phyloP scores from a whole-genome alignment of 306 rosid species.

The Quercus gilva region DNA sequence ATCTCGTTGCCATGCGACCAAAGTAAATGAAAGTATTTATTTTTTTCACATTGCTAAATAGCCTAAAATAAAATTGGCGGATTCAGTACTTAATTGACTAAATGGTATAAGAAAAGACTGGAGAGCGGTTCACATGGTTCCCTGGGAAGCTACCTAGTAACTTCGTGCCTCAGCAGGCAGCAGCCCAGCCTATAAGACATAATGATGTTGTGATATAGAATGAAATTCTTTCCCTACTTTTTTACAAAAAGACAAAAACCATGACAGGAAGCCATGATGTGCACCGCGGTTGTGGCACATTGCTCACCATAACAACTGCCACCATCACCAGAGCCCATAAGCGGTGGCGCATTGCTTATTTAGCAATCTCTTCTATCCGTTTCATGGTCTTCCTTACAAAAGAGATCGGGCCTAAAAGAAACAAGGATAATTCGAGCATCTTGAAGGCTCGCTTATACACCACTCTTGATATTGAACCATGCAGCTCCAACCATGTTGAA shows the following conservation, averaged over 20 bases:
- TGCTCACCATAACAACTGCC: slow-evolving; percentile 28
- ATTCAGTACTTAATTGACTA: too few species aligned
- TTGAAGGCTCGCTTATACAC: slow-evolving; percentile 22
- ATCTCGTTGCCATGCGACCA: too few species aligned
- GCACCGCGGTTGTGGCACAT: not conserved
- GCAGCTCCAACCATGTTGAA: not conserved
- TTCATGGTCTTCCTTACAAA: slow-evolving; percentile 49
- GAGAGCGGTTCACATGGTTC: too few species aligned
- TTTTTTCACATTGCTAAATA: too few species aligned
- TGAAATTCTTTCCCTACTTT: not conserved
- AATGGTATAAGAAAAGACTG: too few species aligned
- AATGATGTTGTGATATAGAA: not conserved
- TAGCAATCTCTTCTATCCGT: slow-evolving; percentile 49
- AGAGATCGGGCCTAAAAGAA: slow-evolving; percentile 35
- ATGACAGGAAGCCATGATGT: slow-evolving; percentile 25
- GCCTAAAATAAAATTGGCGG: too few species aligned
- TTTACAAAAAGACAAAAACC: not conserved
- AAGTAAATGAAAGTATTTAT: too few species aligned
- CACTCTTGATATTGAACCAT: slow-evolving; percentile 32
- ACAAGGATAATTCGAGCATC: slow-evolving; percentile 10
- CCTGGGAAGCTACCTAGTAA: too few species aligned
- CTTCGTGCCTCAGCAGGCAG: too few species aligned
- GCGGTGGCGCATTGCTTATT: slow-evolving; percentile 65
- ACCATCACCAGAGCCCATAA: slow-evolving; percentile 36
- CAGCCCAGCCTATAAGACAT: not conserved